Evolutionary conservation across 495 filamentous ascomycete genomes (phyloP).

Genomic region (Oleoguttula mirabilis): DNA sequence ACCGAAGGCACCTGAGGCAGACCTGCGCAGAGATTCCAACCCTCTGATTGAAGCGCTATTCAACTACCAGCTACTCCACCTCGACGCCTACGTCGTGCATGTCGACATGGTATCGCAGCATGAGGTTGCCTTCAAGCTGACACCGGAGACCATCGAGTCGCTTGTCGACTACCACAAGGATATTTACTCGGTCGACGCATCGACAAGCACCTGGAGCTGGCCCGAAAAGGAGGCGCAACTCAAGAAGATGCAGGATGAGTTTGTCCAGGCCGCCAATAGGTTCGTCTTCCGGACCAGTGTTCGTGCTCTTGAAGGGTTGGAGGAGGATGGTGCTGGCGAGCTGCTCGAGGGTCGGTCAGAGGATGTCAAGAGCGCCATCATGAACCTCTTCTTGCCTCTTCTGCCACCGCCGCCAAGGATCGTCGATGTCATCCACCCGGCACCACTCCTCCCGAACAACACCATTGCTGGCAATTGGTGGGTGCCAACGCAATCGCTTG

Average conservation of each 20-base stretch:
- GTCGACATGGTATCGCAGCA: constrained; percentile 98
- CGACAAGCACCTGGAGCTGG: constrained; percentile 87
- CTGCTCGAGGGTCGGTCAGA: constrained; percentile 83
- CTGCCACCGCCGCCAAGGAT: constrained; percentile 86
- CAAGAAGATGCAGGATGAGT: constrained; percentile 96
- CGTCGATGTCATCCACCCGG: constrained; percentile 79
- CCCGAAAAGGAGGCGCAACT: constrained; percentile 90
- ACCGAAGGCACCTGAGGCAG: constrained; percentile 77
- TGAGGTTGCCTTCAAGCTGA: constrained; percentile 97
- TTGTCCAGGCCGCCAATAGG: constrained; percentile 92
- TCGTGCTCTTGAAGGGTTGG: constrained; percentile 83
- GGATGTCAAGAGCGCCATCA: constrained; percentile 81
- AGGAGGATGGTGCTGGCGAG: constrained; percentile 95
- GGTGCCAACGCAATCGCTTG: constrained; percentile 39
- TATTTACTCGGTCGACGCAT: constrained; percentile 81
- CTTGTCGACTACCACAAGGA: constrained; percentile 97
- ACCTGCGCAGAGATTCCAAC: constrained; percentile 74
- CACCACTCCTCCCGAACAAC: constrained; percentile 64
- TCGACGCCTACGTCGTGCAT: constrained; percentile 97
- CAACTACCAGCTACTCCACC: constrained; percentile 88
- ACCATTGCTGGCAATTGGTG: constrained; percentile 70
- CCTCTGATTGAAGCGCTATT: constrained; percentile 81
- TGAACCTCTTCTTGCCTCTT: constrained; percentile 75
- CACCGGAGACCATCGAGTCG: constrained; percentile 88
- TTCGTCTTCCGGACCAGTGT: constrained; percentile 90